Base-by-base conservation (phyloP, 2,329 filamentous ascomycete genomes). In the Fusarium brevicatenulatum region DNA sequence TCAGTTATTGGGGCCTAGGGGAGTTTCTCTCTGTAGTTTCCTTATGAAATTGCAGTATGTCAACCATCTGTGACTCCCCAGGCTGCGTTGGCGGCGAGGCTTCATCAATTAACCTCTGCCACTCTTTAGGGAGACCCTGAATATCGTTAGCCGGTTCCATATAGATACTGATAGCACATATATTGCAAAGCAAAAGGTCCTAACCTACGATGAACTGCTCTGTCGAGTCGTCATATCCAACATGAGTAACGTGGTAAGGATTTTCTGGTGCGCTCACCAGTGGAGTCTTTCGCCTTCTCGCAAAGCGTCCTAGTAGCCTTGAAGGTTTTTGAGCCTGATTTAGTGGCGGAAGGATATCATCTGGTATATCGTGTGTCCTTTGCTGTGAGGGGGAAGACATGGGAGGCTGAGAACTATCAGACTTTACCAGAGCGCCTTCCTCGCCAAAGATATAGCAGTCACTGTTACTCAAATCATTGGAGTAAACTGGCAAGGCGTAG, bases 81-180 rank as follows among this genome's bases (percentile, higher is more conserved):
- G 11, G 32, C 4, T 32, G 10, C n/a, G 8, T n/a, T n/a, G 12
- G 12, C 19, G 4, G 18, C 7, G 34, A 15, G 21, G 7, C 7
- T n/a, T 10, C 23, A 5, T 21, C 5, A 28, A 21, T 15, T 2
- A 47, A 7, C 9, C 12, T 30, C 19, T 47, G 19, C 25, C 44
- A 47, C 12, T 47, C 12, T 21, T 7, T 4, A 47, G 44, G 25
- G 7, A 30, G 6, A 21, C 25, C 25, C 25, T 47, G 7, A 16
- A 21, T 5, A 47, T 7, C 10, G 19, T 47, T 21, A 47, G 44
- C 3, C 19, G 6, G 9, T 16, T 1, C 28, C 12, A 16, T 30
- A 10, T 2, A 21, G 9, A 4, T 30, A 2, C 7, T 0, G 3
- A 5, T 7, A 21, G 6, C 6, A 46, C 23, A 1, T 5, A 9